Conservation (phyloP, 2,329 filamentous ascomycete species). For the Pseudocercospora cruenta region DNA sequence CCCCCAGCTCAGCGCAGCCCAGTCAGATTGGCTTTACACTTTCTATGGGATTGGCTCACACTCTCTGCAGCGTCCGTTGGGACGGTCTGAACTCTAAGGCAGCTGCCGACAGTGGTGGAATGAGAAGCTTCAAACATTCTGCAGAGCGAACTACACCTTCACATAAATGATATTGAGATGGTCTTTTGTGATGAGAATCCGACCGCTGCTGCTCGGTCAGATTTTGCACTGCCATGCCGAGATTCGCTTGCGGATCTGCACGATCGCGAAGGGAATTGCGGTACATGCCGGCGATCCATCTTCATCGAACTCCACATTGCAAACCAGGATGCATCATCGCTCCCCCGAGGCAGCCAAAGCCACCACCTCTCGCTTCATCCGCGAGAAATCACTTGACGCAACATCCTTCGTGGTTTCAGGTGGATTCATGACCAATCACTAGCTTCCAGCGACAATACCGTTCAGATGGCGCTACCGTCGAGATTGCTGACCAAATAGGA, state of each 20-base stretch:
- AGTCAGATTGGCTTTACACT: slow-evolving; percentile 31
- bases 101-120: slow-evolving; percentile 28
- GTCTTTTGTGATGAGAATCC: background rate
- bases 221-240: slow-evolving; percentile 7
- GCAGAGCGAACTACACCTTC: slow-evolving; percentile 1
- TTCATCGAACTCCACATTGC: slow-evolving; percentile 8
- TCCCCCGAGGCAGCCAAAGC: slow-evolving; percentile 12
- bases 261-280: slow-evolving; percentile 18
- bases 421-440: slow-evolving; percentile 4
- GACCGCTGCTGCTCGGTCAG: slow-evolving; percentile 19
- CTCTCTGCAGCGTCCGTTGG: slow-evolving; percentile 24
- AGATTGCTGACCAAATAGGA: background rate
- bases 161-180: background rate
- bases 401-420: slow-evolving; percentile 5
- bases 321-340: slow-evolving; percentile 19
- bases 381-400: slow-evolving; percentile 4
- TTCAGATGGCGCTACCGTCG: background rate
- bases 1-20: slow-evolving; percentile 19
- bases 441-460: background rate
- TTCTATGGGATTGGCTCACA: slow-evolving; percentile 24
- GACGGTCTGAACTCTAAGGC: slow-evolving; percentile 27
- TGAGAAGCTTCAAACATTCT: slow-evolving; percentile 9
- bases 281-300: slow-evolving; percentile 19
- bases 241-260: slow-evolving; percentile 14
- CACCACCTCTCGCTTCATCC: slow-evolving; percentile 14